Evolutionary conservation across 148 eudicot genomes (phyloP).

Genomic region (Vaccinium macrocarpon): DNA sequence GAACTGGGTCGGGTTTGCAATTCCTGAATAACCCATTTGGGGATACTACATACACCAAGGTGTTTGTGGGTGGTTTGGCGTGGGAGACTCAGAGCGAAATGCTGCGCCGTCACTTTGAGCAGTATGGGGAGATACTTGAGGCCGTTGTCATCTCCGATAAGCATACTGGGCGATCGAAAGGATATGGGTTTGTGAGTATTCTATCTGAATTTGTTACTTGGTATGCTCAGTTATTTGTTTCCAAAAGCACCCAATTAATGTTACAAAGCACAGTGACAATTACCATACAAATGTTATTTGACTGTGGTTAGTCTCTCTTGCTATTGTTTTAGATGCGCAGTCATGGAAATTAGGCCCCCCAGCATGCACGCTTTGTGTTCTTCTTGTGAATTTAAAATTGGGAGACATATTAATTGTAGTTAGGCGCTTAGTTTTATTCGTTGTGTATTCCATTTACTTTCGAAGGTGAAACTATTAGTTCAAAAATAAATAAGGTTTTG

Average conservation of each 20-base stretch:
- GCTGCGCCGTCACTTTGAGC: conserved; percentile 21
- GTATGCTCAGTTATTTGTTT: not conserved
- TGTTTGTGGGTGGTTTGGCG: conserved; percentile 33
- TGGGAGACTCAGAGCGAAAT: conserved; percentile 33
- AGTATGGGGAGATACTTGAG: conserved; percentile 34
- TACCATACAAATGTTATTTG: not conserved
- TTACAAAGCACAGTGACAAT: not conserved
- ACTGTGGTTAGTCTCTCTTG: not conserved
- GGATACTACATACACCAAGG: conserved; percentile 34
- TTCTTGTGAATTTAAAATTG: not conserved
- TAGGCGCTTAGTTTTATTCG: not conserved
- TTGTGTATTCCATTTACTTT: not conserved
- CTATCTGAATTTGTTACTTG: not conserved
- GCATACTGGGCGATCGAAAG: conserved; percentile 35
- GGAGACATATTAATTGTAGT: not conserved
- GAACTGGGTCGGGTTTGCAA: conserved; percentile 16
- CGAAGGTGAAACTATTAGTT: not conserved
- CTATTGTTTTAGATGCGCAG: not conserved
- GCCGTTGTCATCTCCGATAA: conserved; percentile 35
- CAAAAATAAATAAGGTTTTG: not conserved
- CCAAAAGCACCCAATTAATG: not conserved
- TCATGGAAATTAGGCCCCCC: not conserved
- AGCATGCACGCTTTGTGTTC: not conserved
- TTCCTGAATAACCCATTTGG: conserved; percentile 18
- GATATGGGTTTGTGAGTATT: conserved; percentile 35